phyloP scores from a whole-genome alignment of 2,329 filamentous ascomycete genomes.

The Sclerotinia glacialis region DNA sequence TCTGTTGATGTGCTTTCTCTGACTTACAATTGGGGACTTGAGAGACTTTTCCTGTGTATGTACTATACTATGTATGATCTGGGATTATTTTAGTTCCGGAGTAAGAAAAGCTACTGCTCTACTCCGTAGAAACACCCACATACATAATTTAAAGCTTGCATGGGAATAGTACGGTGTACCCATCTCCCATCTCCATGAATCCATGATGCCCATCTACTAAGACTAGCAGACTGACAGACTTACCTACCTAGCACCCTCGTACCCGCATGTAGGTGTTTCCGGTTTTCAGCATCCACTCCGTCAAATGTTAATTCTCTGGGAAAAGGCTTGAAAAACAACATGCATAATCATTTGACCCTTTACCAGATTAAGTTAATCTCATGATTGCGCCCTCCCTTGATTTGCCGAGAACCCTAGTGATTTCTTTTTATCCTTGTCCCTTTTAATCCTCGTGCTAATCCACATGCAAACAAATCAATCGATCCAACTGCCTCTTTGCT shows the following conservation, averaged over 20 bases:
- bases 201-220: too few relatives aligned
- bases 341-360: conserved; percentile 15
- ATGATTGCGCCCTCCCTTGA: not conserved
- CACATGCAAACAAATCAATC: not conserved
- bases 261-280: not conserved
- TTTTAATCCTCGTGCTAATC: not conserved
- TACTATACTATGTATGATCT: not conserved
- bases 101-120: not conserved
- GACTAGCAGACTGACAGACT: too few relatives aligned
- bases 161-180: too few relatives aligned
- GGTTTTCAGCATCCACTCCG: too few relatives aligned
- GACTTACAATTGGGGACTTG: not conserved
- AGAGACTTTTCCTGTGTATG: not conserved
- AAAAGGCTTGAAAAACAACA: not conserved
- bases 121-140: too few relatives aligned
- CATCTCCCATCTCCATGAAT: too few relatives aligned
- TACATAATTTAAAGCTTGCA: not conserved
- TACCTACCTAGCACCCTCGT: not conserved
- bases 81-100: conserved; percentile 5
- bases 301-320: not conserved
- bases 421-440: not conserved
- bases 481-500: not conserved
- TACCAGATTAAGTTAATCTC: conserved; percentile 9
- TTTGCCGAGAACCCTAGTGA: not conserved
- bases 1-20: not conserved